phyloP scores from a whole-genome alignment of 2,329 filamentous ascomycete species.

The Ceratocystis albifundus region DNA sequence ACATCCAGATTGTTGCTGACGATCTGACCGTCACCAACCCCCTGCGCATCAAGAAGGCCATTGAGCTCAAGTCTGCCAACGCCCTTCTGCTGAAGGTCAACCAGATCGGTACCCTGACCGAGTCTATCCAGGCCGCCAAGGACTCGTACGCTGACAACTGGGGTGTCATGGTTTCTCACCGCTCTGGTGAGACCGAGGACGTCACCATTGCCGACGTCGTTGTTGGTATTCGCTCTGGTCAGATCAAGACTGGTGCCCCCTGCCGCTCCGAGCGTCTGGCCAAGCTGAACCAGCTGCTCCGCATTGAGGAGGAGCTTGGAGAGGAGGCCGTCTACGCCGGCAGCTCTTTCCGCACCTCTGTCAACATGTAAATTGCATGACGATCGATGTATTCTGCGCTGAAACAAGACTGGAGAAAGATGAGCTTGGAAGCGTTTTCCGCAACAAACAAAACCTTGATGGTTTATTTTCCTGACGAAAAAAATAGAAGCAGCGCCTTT shows the following conservation, averaged over 20 bases:
- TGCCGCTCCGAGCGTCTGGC: constrained; percentile 94
- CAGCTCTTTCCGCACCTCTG: constrained; percentile 77
- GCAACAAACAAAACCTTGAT: constrained; percentile 19
- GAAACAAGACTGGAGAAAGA: constrained; percentile 16
- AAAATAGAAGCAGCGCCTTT: constrained; percentile 15
- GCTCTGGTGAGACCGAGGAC: constrained; percentile 98
- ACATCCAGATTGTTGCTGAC: constrained; percentile 97
- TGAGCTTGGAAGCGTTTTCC: constrained; percentile 22
- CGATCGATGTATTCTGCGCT: constrained; percentile 5
- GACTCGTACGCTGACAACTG: constrained; percentile 91
- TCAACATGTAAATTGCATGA: constrained; percentile 59
- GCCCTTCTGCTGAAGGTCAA: constrained; percentile 98
- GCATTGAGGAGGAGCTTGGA: constrained; percentile 98
- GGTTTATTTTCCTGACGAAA: constrained; percentile 19
- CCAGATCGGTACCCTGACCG: constrained; percentile 97
- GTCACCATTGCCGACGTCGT: constrained; percentile 98
- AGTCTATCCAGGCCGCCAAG: constrained; percentile 98
- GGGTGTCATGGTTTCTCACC: constrained; percentile 99
- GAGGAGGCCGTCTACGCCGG: constrained; percentile 85
- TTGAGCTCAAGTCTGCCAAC: constrained; percentile 98
- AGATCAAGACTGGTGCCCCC: constrained; percentile 98
- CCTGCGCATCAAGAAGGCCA: constrained; percentile 97
- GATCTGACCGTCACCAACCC: constrained; percentile 99
- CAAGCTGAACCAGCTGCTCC: constrained; percentile 99
- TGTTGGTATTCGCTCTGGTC: constrained; percentile 87